Base-by-base conservation (phyloP, 2,329 filamentous ascomycete species). In the Trichoderma sp. region DNA sequence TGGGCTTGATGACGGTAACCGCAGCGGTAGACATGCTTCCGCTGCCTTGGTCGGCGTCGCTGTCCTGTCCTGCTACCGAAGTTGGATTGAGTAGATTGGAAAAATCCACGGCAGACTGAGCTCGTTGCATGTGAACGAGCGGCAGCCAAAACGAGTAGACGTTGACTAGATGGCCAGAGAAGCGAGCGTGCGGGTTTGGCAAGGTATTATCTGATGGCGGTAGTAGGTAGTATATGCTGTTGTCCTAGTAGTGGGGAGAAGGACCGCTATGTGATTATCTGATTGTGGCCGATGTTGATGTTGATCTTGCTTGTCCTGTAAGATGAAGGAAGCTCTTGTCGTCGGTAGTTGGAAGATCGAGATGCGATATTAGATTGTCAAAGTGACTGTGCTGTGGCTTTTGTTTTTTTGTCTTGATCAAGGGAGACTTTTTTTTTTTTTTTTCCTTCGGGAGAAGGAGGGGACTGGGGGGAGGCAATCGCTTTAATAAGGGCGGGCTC, bases 61-160 rank as follows among this genome's bases (percentile, higher is more conserved):
- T 61, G 70, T 74, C 69, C 66, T 72, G 68, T 48, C 75, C 73
- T 70, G 72, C 68, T 63, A 70, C 70, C 67, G 70, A 70, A 67
- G 73, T 72, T 60, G 89, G 89, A 76, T 92, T 92, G 76, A 92
- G 86, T 78, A 92, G 87, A 84, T 87, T 91, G 78, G 87, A 87
- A 80, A 92, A 91, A 85, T 90, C 89, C 81, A 90, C 88, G 78
- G 89, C 88, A 73, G 90, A 90, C 76, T 86, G 84, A 84, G 88
- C 85, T 80, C 88, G 87, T 86, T 91, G 89, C 90, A 92, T 92
- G 86, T 90, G 88, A 89, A 83, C 78, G 52, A 63, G 50, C 59
- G 32, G 39, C 66, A 50, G 57, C 29, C 19, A 53, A 19, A 25
- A 25, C 37, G 27, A 27, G 34, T 29, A 50, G 2, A 32, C 52